Evolutionary conservation across 768 basidiomycete species (phyloP).

Genomic region (Lactifluus pinguis): DNA sequence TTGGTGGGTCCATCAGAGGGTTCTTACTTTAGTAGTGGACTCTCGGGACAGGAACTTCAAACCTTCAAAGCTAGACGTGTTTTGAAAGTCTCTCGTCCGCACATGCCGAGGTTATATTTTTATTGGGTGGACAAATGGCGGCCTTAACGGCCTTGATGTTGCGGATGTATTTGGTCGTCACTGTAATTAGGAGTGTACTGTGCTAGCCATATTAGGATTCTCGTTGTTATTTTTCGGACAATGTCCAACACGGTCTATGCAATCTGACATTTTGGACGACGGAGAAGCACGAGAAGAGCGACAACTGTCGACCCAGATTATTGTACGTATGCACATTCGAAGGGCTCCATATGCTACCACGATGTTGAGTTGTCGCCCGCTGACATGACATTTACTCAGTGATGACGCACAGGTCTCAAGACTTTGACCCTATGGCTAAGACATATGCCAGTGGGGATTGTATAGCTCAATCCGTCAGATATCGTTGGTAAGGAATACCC

Average conservation of each 20-base stretch:
- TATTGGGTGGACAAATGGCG: background rate
- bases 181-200: background rate
- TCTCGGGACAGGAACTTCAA: background rate
- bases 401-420: background rate
- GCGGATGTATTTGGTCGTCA: too few species aligned
- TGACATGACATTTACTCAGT: background rate
- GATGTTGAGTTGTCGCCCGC: background rate
- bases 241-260: background rate
- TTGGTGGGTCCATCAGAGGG: conserved; percentile 85
- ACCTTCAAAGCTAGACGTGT: too few species aligned
- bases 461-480: background rate
- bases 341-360: background rate
- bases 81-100: too few species aligned
- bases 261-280: background rate
- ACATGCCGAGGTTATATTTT: background rate
- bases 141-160: background rate
- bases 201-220: background rate
- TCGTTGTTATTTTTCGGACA: background rate
- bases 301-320: background rate
- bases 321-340: background rate
- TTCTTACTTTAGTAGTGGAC: conserved; percentile 50
- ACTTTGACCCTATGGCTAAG: background rate
- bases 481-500: background rate
- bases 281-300: background rate
- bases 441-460: background rate